Evolutionary conservation across 1,284 basidiomycete genomes (phyloP).

Genomic region (Athelia sp.): DNA sequence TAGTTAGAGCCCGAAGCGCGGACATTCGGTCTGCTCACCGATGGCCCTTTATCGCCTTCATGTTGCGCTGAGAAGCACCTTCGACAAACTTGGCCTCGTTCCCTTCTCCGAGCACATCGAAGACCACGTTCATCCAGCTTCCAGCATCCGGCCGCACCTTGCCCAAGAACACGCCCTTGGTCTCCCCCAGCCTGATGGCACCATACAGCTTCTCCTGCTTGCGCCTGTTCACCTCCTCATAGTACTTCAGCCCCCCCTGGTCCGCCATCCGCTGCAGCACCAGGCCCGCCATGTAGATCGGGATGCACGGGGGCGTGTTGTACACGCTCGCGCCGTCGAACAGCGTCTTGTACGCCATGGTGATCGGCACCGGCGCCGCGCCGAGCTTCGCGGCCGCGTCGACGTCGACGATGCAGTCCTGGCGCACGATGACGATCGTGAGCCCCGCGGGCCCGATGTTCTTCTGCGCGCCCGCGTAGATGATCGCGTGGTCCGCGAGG

Average conservation of each 20-base stretch:
- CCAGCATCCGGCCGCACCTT: constrained; percentile 71
- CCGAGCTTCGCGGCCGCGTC: constrained; percentile 76
- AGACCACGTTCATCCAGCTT: constrained; percentile 94
- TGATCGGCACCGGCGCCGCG: constrained; percentile 72
- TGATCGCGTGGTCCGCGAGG: constrained; percentile 84
- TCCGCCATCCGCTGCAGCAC: constrained; percentile 73
- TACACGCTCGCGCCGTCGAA: constrained; percentile 82
- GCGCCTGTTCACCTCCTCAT: constrained; percentile 60
- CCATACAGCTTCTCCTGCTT: constrained; percentile 78
- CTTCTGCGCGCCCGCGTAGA: constrained; percentile 99
- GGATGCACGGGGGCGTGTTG: constrained; percentile 93
- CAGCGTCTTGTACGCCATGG: constrained; percentile 83
- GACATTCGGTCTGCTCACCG: constrained; percentile 71
- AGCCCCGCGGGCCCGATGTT: constrained; percentile 95
- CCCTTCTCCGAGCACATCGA: constrained; percentile 67
- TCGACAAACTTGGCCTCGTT: constrained; percentile 70
- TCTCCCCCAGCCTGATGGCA: constrained; percentile 67
- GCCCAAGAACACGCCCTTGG: constrained; percentile 57
- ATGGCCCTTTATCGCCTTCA: constrained; percentile 89
- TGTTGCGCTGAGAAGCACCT: constrained; percentile 72
- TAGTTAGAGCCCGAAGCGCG: constrained; percentile 10
- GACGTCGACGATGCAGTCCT: constrained; percentile 87
- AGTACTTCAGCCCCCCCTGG: constrained; percentile 69
- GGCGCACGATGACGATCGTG: constrained; percentile 89
- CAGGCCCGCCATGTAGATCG: constrained; percentile 89